Evolutionary conservation across 179 eudicot species (phyloP), one percentile per base, ranked within the genome.

Genomic region (Drosera spatulata): DNA sequence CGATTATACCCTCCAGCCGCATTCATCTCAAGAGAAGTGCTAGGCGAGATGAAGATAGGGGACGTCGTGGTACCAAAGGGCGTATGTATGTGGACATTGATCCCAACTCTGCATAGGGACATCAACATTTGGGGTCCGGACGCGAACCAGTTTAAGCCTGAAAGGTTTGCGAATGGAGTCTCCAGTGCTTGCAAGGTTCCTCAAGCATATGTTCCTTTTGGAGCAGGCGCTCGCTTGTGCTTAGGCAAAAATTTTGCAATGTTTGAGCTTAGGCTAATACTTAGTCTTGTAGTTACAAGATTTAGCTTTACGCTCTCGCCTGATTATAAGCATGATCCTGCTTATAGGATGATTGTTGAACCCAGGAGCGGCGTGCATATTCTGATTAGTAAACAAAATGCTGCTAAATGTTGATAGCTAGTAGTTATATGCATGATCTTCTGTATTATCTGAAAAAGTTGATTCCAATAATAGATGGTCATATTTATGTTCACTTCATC

Each of bases 181-280:
- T 58, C 80, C 0, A 66, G 62, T n/a, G 87, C 95, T 2, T 84
- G 87, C 63, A 86, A 76, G 50, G 59, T 68, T 8, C 85, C 85
- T 0, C 82, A 81, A 45, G 79, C 78, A 45, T 86, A 77, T 44
- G 61, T 81, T n/a, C 95, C 90, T 0, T 81, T 81, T 0, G 85
- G 85, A 4, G 41, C 74, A 14, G 90, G 90, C 2, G 77, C 84
- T 37, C 65, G 95, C 52, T 50, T 73, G 5, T 86, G 90, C 59
- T 60, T 86, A 13, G 90, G 90, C n/a, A 73, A 80, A 6, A 66
- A 79, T 67, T 79, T 83, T 41, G 85, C 89, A 39, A 56, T 83
- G 78, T 70, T 66, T 11, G 80, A 86, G 55, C 53, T 83, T 40
- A 86, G 81, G 64, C 63, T 84, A 3, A 60, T 81, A 40, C 40